Evolutionary conservation across 768 basidiomycete species (phyloP).

Genomic region (Boletus reticulatus): DNA sequence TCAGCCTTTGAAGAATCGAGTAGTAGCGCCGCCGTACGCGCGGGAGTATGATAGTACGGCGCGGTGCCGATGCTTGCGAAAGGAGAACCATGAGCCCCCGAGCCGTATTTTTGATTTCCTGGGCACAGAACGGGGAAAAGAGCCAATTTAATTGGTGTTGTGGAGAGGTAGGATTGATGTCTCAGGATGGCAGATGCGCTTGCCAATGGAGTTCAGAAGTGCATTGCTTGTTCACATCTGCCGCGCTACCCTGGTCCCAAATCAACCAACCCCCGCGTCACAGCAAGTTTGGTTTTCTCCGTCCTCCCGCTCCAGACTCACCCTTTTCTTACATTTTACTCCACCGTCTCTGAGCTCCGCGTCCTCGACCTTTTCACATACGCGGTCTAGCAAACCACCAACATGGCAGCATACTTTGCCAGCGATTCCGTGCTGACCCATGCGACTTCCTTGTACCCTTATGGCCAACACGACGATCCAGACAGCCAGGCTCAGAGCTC

Average conservation of each 20-base stretch:
- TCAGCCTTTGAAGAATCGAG: neutral
- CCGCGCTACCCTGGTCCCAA: constrained; percentile 25
- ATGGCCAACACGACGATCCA: constrained; percentile 25
- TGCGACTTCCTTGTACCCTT: constrained; percentile 32
- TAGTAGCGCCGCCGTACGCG: neutral
- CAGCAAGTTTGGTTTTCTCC: constrained; percentile 12
- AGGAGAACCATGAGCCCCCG: neutral
- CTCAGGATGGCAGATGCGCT: constrained; percentile 21
- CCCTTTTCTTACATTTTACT: constrained; percentile 1
- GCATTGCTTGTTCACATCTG: constrained; percentile 24
- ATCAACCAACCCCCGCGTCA: constrained; percentile 14
- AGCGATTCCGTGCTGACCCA: constrained; percentile 29
- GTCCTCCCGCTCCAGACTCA: neutral
- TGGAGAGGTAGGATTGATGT: constrained; percentile 1
- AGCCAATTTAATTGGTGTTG: neutral
- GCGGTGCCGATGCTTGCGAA: neutral
- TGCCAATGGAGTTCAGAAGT: constrained; percentile 10
- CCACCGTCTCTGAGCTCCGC: constrained; percentile 1
- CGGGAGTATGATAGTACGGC: neutral
- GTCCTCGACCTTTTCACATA: constrained; percentile 4
- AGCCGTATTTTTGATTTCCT: neutral
- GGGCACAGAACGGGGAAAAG: neutral
- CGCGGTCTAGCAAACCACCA: constrained; percentile 13
- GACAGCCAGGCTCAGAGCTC: constrained; percentile 23
- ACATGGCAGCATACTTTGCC: constrained; percentile 33